These are phyloP conservation scores for Rubus parviflorus DNA, from an alignment of 306 rosid genomes.

Conservation along the genomic window DNA sequence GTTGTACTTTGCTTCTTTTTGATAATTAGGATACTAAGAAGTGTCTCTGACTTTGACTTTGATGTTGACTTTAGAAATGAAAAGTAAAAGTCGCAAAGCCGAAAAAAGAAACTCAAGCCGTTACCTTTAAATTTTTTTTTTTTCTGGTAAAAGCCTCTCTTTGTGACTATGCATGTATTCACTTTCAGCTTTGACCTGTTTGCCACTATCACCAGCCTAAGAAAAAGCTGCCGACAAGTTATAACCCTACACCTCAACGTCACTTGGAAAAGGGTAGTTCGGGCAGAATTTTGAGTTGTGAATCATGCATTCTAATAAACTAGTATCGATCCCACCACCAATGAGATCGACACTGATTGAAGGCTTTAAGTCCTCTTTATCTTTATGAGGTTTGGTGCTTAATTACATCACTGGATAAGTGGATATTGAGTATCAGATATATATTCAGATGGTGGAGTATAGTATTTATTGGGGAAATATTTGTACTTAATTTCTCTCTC, in stretches of 20 bases:
- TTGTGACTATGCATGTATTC: not conserved
- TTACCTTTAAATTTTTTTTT: not conserved
- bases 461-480: no score
- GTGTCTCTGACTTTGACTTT: constrained; percentile 29
- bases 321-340: not conserved
- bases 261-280: not conserved
- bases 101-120: not conserved
- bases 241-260: not conserved
- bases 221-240: constrained; percentile 34
- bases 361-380: not conserved
- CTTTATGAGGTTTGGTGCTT: not conserved
- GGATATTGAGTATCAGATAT: not conserved
- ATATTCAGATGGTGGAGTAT: no score
- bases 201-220: not conserved
- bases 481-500: no score
- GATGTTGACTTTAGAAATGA: constrained; percentile 18
- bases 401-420: not conserved
- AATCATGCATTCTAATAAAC: not conserved
- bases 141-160: constrained; percentile 3
- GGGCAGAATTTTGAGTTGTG: not conserved
- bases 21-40: not conserved
- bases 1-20: not conserved
- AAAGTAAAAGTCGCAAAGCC: not conserved
- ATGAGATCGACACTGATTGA: not conserved
- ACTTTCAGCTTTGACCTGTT: not conserved